Base-by-base conservation (phyloP, 441 rosid species). In the Jatropha podagrica region DNA sequence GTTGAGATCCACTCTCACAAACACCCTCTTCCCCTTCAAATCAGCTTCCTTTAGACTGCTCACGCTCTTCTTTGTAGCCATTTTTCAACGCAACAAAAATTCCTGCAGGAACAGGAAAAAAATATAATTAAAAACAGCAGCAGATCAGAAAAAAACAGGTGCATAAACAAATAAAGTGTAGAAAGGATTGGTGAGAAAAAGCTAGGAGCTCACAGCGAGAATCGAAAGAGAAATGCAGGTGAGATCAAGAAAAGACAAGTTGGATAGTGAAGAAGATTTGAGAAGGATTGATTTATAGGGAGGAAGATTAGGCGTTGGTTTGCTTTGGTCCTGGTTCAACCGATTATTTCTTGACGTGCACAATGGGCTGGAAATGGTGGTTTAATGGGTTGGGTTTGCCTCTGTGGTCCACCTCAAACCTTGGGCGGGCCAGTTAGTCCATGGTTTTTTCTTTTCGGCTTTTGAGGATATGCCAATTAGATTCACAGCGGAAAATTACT, bases 41-140 rank as follows among this genome's bases (percentile, higher is more conserved):
- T 94, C 97, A 0, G 93, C 90, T 81, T 85, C 96, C 78, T 85
- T 85, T 72, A 96, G 75, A 5, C 77, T 81, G 32, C 93, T 84
- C 9, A 96, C 97, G 82, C 97, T 94, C 88, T 81, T 94, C 92
- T 96, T 94, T 0, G 95, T 88, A 18, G 90, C 96, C 98, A 92
- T 92, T 23, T 67, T 27, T 74, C 38, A 71, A 58, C 14, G 63
- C 72, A 38, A 14, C 42, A 70, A 41, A n/a, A 65, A 27, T 26
- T n/a, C 56, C 75, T 51, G 59, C 74, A 69, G 18, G 65, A 41
- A 78, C 6, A 52, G 49, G 27, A 23, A 40, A 48, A 73, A 1
- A 58, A 13, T 59, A 54, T 37, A 42, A 2, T 7, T 5, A 44
- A 44, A 44, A 44, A 7, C 8, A 44, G 48, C 7, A 1, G 48